These are phyloP conservation scores for Pisolithus sp. DNA, from an alignment of 768 basidiomycete genomes.

Conservation along the genomic window DNA sequence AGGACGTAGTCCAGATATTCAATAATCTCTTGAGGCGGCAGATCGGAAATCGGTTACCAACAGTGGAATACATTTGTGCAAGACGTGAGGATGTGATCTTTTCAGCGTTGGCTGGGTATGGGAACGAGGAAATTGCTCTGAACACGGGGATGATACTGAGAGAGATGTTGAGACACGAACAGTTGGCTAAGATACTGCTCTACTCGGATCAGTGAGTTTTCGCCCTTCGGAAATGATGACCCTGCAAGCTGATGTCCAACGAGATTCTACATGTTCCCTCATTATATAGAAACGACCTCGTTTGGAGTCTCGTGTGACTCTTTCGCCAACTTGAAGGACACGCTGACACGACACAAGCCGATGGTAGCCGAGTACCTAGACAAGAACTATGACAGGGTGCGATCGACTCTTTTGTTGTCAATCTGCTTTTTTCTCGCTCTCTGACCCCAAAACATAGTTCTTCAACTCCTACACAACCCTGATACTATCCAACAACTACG, in stretches of 20 bases:
- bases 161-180: slow-evolving; percentile 94
- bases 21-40: slow-evolving; percentile 86
- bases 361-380: slow-evolving; percentile 98
- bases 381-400: slow-evolving; percentile 91
- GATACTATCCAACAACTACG: slow-evolving; percentile 91
- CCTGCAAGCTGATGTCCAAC: neutral
- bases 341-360: slow-evolving; percentile 90
- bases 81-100: slow-evolving; percentile 75
- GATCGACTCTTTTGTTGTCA: slow-evolving; percentile 14
- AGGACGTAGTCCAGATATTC: slow-evolving; percentile 81
- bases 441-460: slow-evolving; percentile 51
- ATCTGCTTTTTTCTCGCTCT: neutral
- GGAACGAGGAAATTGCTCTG: slow-evolving; percentile 91
- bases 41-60: slow-evolving; percentile 92
- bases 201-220: slow-evolving; percentile 87
- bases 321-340: slow-evolving; percentile 96
- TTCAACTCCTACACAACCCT: slow-evolving; percentile 92
- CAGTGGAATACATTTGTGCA: slow-evolving; percentile 84
- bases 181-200: slow-evolving; percentile 81
- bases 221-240: slow-evolving; percentile 1
- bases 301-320: slow-evolving; percentile 99
- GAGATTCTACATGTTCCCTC: slow-evolving; percentile 94
- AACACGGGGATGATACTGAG: slow-evolving; percentile 98
- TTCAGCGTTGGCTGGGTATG: slow-evolving; percentile 84
- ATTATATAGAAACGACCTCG: slow-evolving; percentile 95